These are phyloP conservation scores for Phaeotremella skinneri DNA, from an alignment of 768 basidiomycete species.

Conservation along the genomic window DNA sequence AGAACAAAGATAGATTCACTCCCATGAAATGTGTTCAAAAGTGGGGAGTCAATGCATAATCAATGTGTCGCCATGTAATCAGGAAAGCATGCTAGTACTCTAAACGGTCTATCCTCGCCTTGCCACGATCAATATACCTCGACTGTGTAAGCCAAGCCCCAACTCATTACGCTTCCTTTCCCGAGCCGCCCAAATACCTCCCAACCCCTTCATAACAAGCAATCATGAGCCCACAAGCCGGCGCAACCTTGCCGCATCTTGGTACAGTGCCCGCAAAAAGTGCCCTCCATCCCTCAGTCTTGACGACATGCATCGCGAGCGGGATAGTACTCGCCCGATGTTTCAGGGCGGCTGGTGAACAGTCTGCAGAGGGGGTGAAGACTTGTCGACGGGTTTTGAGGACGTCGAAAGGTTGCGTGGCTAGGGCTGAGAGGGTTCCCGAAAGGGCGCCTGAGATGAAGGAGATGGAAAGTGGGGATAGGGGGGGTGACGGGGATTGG, in stretches of 20 bases:
- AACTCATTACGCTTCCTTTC: slow-evolving; percentile 9
- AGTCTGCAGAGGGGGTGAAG: slow-evolving; percentile 47
- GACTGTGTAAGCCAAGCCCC: background rate
- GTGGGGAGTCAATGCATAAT: too few species aligned
- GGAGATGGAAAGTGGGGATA: slow-evolving; percentile 62
- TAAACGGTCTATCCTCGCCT: slow-evolving; percentile 5
- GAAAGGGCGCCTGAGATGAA: slow-evolving; percentile 88
- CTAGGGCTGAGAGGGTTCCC: slow-evolving; percentile 75
- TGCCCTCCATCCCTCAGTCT: slow-evolving; percentile 72
- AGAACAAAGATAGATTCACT: too few species aligned
- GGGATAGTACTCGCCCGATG: slow-evolving; percentile 60
- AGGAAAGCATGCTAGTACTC: too few species aligned
- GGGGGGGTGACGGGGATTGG: slow-evolving; percentile 12
- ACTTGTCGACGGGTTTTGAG: slow-evolving; percentile 92
- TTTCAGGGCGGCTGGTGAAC: slow-evolving; percentile 33
- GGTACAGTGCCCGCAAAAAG: slow-evolving; percentile 82
- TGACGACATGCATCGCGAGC: slow-evolving; percentile 67
- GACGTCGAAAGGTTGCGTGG: slow-evolving; percentile 95
- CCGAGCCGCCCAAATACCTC: slow-evolving; percentile 38
- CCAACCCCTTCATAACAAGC: slow-evolving; percentile 77
- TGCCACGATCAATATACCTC: too few species aligned
- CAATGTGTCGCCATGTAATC: too few species aligned
- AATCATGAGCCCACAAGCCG: slow-evolving; percentile 98
- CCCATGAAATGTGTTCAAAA: too few species aligned
- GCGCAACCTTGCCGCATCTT: slow-evolving; percentile 90